Percentiles rank a stretch among this genome's conserved stretches.
These are phyloP conservation scores for Trichocladium uniseriatum DNA, from an alignment of 495 filamentous ascomycete genomes.

Conservation along the genomic window DNA sequence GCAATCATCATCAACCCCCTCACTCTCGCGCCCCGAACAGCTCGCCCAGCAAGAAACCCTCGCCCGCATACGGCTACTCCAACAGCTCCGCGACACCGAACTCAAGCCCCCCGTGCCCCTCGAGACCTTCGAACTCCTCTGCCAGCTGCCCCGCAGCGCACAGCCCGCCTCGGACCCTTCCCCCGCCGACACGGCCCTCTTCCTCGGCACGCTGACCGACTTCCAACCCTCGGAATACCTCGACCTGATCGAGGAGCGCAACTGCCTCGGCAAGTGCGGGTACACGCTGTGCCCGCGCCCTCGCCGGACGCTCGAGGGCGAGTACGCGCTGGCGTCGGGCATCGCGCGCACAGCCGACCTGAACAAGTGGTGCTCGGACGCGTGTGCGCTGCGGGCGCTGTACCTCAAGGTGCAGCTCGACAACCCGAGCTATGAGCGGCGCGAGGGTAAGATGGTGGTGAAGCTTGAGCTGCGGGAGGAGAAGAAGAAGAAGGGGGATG, in stretches of 20 bases:
- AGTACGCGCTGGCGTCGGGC: conserved; percentile 14
- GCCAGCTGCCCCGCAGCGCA: conserved; percentile 55
- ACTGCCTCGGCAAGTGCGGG: conserved; percentile 67
- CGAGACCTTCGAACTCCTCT: conserved; percentile 56
- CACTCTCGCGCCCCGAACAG: not conserved
- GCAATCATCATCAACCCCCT: conserved; percentile 5
- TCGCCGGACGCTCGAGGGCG: conserved; percentile 9
- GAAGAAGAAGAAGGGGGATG: conserved; percentile 9
- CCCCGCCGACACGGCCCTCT: conserved; percentile 40
- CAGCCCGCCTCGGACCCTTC: conserved; percentile 51
- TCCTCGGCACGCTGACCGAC: conserved; percentile 51
- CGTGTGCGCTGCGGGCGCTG: conserved; percentile 67
- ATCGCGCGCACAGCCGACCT: conserved; percentile 52
- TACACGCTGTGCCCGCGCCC: conserved; percentile 59
- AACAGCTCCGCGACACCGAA: conserved; percentile 55
- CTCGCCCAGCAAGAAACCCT: conserved; percentile 35
- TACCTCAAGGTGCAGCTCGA: conserved; percentile 80
- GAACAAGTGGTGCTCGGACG: conserved; percentile 80
- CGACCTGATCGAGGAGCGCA: conserved; percentile 75
- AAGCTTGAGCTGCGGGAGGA: conserved; percentile 34
- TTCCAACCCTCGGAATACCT: conserved; percentile 86
- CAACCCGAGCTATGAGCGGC: conserved; percentile 20
- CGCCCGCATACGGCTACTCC: conserved; percentile 47
- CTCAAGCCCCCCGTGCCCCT: conserved; percentile 46
- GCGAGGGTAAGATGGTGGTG: conserved; percentile 25